These are phyloP conservation scores for Podospora australis DNA, from an alignment of 495 filamentous ascomycete species.

Conservation along the genomic window DNA sequence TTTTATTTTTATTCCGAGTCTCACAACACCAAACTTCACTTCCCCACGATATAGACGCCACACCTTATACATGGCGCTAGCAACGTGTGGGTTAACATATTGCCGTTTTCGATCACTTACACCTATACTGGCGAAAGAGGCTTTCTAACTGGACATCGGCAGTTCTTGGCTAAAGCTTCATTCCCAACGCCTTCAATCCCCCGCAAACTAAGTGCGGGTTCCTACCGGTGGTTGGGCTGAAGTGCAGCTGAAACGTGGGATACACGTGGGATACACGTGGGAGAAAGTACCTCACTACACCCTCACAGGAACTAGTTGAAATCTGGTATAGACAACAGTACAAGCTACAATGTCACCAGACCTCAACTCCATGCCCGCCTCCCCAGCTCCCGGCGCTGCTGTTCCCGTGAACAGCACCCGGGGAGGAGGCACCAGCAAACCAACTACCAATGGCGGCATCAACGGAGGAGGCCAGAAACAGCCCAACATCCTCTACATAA, in stretches of 20 bases:
- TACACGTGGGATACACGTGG: background rate
- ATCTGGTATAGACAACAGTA: too few relatives aligned
- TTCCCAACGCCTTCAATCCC: background rate
- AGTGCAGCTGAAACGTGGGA: background rate
- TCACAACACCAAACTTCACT: too few relatives aligned
- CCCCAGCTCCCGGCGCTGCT: conserved; percentile 18
- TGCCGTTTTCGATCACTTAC: conserved; percentile 1
- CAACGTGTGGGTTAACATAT: background rate
- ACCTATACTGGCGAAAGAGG: background rate
- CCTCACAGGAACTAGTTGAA: too few relatives aligned
- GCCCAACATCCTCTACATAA: conserved; percentile 48
- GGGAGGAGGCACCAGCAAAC: too few relatives aligned
- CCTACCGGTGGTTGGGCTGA: conserved; percentile 8
- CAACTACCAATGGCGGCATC: conserved; percentile 1
- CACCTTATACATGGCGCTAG: background rate
- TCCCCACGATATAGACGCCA: background rate
- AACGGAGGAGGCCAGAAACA: conserved; percentile 16
- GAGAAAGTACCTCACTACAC: too few relatives aligned
- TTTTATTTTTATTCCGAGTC: background rate
- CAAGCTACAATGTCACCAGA: conserved; percentile 53
- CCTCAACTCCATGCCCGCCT: conserved; percentile 45
- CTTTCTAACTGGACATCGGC: conserved; percentile 4
- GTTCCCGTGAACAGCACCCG: conserved; percentile 9
- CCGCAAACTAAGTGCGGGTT: too few relatives aligned
- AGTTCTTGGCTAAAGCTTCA: conserved; percentile 6